Percentiles rank a stretch among this genome's conserved stretches.
phyloP scores from a whole-genome alignment of 371 early-diverging fungal species.

The Apophysomyces elegans region DNA sequence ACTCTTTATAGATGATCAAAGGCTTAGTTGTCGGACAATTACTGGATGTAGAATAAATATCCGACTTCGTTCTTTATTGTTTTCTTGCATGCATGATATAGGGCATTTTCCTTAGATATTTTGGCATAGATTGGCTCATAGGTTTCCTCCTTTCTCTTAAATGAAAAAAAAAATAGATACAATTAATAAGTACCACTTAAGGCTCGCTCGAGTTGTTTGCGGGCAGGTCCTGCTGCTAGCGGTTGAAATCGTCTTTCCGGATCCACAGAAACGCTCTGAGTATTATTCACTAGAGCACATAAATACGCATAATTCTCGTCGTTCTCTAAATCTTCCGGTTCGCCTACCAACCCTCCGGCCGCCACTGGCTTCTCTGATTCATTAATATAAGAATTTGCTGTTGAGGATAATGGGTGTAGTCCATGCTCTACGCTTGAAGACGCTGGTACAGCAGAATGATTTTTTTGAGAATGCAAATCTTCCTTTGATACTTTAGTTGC shows the following conservation, averaged over 20 bases:
- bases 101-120: too few relatives aligned
- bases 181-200: constrained; percentile 11
- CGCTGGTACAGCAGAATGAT: neutral
- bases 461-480: neutral
- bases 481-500: neutral
- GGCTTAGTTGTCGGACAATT: too few relatives aligned
- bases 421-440: constrained; percentile 11
- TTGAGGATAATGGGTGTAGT: neutral
- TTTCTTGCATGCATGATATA: neutral
- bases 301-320: constrained; percentile 17
- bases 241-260: constrained; percentile 11
- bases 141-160: neutral
- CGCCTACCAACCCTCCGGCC: constrained; percentile 30
- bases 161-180: neutral
- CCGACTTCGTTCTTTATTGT: neutral
- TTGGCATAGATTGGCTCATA: neutral
- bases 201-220: constrained; percentile 17
- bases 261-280: constrained; percentile 15
- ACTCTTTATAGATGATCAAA: neutral
- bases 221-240: constrained; percentile 1
- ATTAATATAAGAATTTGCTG: neutral
- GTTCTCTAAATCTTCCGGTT: constrained; percentile 24
- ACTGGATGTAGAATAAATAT: neutral
- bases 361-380: neutral
- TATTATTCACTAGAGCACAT: constrained; percentile 4